Evolutionary conservation across 1,284 basidiomycete species (phyloP).

Genomic region (Leccinum subfulvum): DNA sequence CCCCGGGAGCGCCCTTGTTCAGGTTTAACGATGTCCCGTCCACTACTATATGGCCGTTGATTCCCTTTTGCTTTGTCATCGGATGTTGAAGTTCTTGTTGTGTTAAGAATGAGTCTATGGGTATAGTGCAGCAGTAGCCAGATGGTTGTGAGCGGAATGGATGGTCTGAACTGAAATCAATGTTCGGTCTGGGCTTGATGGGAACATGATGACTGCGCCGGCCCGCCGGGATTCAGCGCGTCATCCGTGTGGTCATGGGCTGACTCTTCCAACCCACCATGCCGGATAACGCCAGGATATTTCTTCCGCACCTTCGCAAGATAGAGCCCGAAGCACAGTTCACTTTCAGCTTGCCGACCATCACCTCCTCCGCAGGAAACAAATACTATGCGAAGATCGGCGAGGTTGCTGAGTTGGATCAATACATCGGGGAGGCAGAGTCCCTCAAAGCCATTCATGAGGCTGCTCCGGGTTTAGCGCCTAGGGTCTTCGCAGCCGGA

Average conservation of each 20-base stretch:
- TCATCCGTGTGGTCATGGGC: neutral
- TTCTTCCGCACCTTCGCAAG: constrained; percentile 44
- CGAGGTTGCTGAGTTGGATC: constrained; percentile 50
- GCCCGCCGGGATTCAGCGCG: neutral
- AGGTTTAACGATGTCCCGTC: constrained; percentile 25
- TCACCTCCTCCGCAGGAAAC: constrained; percentile 58
- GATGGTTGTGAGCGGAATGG: neutral
- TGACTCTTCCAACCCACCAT: constrained; percentile 15
- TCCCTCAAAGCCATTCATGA: constrained; percentile 62
- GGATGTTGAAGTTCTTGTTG: neutral
- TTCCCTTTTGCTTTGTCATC: neutral
- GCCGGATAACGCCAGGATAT: constrained; percentile 28
- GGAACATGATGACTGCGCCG: neutral
- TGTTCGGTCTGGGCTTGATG: neutral
- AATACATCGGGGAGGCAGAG: constrained; percentile 71
- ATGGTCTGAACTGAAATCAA: neutral
- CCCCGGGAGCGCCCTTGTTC: constrained; percentile 49
- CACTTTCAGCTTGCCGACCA: constrained; percentile 43
- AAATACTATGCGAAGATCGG: constrained; percentile 65
- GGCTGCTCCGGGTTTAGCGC: constrained; percentile 69
- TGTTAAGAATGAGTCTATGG: neutral
- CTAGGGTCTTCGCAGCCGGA: constrained; percentile 57
- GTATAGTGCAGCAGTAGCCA: neutral
- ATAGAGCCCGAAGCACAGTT: constrained; percentile 52
- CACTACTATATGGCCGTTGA: neutral